Conservation (phyloP, 768 basidiomycete species). For the Macrocybe gigantea region DNA sequence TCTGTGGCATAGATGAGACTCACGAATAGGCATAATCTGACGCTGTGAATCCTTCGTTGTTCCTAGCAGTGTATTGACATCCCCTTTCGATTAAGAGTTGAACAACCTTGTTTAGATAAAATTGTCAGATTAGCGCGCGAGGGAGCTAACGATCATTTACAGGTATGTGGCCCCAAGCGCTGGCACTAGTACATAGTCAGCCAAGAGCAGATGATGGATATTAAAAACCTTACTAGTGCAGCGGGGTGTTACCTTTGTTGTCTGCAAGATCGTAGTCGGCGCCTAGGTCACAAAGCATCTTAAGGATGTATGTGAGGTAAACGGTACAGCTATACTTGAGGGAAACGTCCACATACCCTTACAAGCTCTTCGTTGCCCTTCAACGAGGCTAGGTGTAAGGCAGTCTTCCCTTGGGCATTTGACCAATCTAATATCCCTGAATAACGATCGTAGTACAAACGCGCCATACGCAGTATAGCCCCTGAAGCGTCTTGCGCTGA, state of each 20-base stretch:
- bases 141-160: conserved; percentile 33
- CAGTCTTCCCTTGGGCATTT: conserved; percentile 84
- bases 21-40: conserved; percentile 92
- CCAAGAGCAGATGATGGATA: conserved; percentile 6
- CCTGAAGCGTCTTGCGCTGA: conserved; percentile 58
- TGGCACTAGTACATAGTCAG: conserved; percentile 48
- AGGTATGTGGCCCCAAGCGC: conserved; percentile 80
- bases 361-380: conserved; percentile 90
- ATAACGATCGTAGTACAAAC: conserved; percentile 82
- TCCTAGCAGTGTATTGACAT: conserved; percentile 75
- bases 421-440: conserved; percentile 89
- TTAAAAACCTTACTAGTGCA: conserved; percentile 73
- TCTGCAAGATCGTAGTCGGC: conserved; percentile 90
- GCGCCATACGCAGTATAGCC: conserved; percentile 81
- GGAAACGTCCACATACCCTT: conserved; percentile 45
- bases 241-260: conserved; percentile 85
- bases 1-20: conserved; percentile 19
- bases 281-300: conserved; percentile 90
- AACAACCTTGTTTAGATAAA: conserved; percentile 47
- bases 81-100: conserved; percentile 86
- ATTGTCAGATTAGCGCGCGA: conserved; percentile 4
- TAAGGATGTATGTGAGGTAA: conserved; percentile 1
- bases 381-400: conserved; percentile 80
- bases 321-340: conserved; percentile 1
- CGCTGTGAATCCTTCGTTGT: conserved; percentile 89